Evolutionary conservation across 1,284 basidiomycete species (phyloP).

Genomic region (Thecaphora thlaspeos): DNA sequence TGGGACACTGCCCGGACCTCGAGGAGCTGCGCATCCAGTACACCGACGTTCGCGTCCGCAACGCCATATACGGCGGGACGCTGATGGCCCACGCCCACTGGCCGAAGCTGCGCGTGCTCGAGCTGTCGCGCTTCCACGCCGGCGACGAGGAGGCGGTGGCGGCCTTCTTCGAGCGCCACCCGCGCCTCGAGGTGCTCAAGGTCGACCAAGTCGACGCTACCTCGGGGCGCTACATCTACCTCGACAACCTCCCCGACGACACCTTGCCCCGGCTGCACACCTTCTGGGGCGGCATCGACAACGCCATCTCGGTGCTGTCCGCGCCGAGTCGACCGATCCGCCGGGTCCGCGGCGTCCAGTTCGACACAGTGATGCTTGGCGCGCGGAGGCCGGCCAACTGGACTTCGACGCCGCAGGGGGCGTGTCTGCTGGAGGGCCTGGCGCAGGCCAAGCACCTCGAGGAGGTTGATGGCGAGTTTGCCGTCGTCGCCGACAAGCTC

Average conservation of each 20-base stretch:
- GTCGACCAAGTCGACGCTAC: conserved; percentile 8
- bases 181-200: conserved; percentile 2
- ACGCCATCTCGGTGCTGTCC: conserved; percentile 5
- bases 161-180: conserved; percentile 8
- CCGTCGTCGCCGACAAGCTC: conserved; percentile 10
- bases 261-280: conserved; percentile 1
- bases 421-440: conserved; percentile 1
- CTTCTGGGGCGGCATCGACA: conserved; percentile 6
- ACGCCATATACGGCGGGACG: conserved; percentile 3
- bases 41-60: background rate
- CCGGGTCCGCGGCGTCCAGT: conserved; percentile 5
- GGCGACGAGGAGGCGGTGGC: conserved; percentile 4
- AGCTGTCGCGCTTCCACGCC: conserved; percentile 7
- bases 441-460: conserved; percentile 1
- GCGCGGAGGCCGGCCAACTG: conserved; percentile 3
- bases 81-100: conserved; percentile 5
- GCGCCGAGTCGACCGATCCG: background rate
- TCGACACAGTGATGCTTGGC: conserved; percentile 7
- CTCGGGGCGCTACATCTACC: conserved; percentile 3
- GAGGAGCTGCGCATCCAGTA: conserved; percentile 7
- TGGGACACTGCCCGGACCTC: conserved; percentile 4
- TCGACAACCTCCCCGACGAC: conserved; percentile 4
- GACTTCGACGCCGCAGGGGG: conserved; percentile 1
- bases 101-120: conserved; percentile 8
- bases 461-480: conserved; percentile 9